Evolutionary conservation across 2,329 filamentous ascomycete species (phyloP).

Genomic region (Parastagonospora nodorum): DNA sequence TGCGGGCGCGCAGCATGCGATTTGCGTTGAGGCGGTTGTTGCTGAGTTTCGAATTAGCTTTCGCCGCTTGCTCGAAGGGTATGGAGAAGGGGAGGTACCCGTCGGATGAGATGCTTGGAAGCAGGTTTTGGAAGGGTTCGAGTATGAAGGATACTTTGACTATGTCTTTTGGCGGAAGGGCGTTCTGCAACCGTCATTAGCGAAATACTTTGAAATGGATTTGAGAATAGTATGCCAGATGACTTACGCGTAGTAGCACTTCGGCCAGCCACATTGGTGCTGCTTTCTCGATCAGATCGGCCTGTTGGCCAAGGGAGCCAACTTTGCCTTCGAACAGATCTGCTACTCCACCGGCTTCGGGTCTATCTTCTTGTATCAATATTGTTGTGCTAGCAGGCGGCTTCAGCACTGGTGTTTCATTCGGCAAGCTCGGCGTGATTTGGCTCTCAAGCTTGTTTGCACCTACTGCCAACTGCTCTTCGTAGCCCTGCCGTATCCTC

Average conservation of each 20-base stretch:
- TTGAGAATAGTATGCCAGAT: background rate
- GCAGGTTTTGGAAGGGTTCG: constrained; percentile 74
- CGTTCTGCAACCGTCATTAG: constrained; percentile 61
- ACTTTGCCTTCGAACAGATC: constrained; percentile 93
- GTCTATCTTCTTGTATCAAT: constrained; percentile 68
- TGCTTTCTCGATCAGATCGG: constrained; percentile 81
- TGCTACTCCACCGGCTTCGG: constrained; percentile 68
- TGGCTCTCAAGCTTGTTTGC: constrained; percentile 61
- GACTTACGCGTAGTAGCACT: constrained; percentile 70
- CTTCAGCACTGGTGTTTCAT: constrained; percentile 77
- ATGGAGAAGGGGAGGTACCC: constrained; percentile 54
- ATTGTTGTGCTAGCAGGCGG: constrained; percentile 68
- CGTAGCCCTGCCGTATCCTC: constrained; percentile 74
- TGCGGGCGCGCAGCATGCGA: constrained; percentile 92
- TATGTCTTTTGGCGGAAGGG: constrained; percentile 83
- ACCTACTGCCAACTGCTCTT: constrained; percentile 65
- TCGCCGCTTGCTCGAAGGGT: constrained; percentile 27
- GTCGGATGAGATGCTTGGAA: constrained; percentile 78
- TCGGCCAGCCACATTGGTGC: constrained; percentile 94
- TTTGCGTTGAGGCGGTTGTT: constrained; percentile 95
- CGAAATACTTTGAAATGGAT: background rate
- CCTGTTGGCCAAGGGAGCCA: constrained; percentile 74
- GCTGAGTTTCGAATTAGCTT: constrained; percentile 48
- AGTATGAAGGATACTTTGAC: constrained; percentile 95
- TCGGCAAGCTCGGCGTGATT: constrained; percentile 71